phyloP scores from a whole-genome alignment of 768 basidiomycete species.

The Tricholoma hemisulphureum region DNA sequence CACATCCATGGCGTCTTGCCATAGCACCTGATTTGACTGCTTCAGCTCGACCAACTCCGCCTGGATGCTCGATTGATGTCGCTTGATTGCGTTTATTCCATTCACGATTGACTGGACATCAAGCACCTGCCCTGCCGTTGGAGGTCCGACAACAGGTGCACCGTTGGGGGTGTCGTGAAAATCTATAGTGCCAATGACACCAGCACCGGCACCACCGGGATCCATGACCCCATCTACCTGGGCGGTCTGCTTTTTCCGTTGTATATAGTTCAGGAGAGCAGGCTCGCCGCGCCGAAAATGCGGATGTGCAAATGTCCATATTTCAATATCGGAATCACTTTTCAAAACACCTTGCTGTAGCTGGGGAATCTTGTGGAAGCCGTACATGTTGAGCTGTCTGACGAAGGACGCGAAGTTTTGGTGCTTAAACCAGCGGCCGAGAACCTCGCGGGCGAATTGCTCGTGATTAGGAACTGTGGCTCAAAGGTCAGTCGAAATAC shows the following conservation, averaged over 20 bases:
- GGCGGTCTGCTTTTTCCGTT: constrained; percentile 72
- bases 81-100: constrained; percentile 83
- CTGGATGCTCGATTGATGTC: constrained; percentile 91
- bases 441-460: constrained; percentile 82
- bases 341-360: constrained; percentile 92
- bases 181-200: constrained; percentile 17
- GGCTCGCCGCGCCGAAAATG: constrained; percentile 89
- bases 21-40: constrained; percentile 82
- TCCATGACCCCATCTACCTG: constrained; percentile 32
- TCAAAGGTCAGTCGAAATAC: neutral
- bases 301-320: constrained; percentile 90
- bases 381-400: constrained; percentile 94
- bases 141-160: constrained; percentile 9
- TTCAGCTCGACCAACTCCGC: constrained; percentile 87
- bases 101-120: constrained; percentile 79
- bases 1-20: constrained; percentile 84
- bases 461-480: constrained; percentile 84
- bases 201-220: neutral
- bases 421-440: constrained; percentile 97
- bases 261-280: constrained; percentile 83
- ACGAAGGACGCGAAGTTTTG: constrained; percentile 93
- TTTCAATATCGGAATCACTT: constrained; percentile 75
- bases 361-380: constrained; percentile 93
- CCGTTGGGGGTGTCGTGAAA: constrained; percentile 23
- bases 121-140: constrained; percentile 49